Evolutionary conservation across 805 yeast species (phyloP), one percentile per base, ranked within the genome.

Genomic region (Candida easanensis): DNA sequence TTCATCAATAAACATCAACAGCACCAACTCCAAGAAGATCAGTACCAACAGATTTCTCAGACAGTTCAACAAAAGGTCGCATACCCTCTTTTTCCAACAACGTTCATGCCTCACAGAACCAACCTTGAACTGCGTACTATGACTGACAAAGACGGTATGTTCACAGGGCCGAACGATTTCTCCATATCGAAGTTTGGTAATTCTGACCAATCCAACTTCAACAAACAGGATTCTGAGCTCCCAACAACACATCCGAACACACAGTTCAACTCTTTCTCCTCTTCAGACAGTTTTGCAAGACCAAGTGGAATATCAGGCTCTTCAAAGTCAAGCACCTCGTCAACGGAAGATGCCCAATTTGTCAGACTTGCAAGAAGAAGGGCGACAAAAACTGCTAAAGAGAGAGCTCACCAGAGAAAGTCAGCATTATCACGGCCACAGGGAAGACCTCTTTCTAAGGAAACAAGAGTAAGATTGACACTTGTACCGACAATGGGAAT

Each of bases 401-500:
- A 50, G 20, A 53, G 44, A 25, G 46, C 51, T 13, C 28, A 46
- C 14, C 42, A 45, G 2, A 48, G 48, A n/a, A 50, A 46, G 27
- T 18, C 41, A 1, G 10, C 37, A 2, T 11, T 33, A 5, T 42
- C 59, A 38, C 56, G 56, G 32, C 54, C 62, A 14, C 68, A 64
- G 36, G 70, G 70, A 6, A 52, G 70, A 23, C 76, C 78, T 11
- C 56, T 77, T 17, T 77, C 77, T 28, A 77, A 79, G 3, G 77
- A 76, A 16, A 67, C 79, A 4, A 67, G 70, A 43, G 70, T 77
- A 3, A 66, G 77, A 36, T 55, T 77, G n/a, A 68, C 80, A 0
- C 47, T 71, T 38, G 72, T 72, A 4, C 72, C 76, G 7, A 66
- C 73, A 23, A 51, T 77, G 33, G 60, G 70, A 4, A 58, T 68